These are phyloP conservation scores for Ogataea minuta DNA, from an alignment of 805 yeast genomes.

Conservation along the genomic window DNA sequence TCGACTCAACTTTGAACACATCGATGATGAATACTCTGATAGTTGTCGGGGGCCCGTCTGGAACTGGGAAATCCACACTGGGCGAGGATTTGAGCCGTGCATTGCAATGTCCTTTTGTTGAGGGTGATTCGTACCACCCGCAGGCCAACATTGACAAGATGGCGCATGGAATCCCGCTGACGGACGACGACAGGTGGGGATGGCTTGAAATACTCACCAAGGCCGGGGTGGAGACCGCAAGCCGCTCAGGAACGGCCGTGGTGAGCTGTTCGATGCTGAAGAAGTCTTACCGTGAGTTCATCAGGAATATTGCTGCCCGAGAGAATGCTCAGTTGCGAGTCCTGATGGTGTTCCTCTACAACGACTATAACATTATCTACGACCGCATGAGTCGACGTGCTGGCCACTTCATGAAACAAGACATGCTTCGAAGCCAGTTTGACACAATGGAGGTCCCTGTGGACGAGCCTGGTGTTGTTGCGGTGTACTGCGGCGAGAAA, in stretches of 20 bases:
- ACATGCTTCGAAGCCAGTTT: slow-evolving; percentile 80
- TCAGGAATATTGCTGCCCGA: slow-evolving; percentile 39
- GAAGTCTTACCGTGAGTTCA: slow-evolving; percentile 62
- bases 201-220: slow-evolving; percentile 66
- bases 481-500: slow-evolving; percentile 24
- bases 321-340: slow-evolving; percentile 36
- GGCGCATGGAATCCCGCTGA: slow-evolving; percentile 75
- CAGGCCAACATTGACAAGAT: slow-evolving; percentile 70
- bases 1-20: slow-evolving; percentile 2
- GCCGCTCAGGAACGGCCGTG: slow-evolving; percentile 38
- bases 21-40: slow-evolving; percentile 14
- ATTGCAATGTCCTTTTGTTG: slow-evolving; percentile 59
- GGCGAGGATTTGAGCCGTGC: slow-evolving; percentile 50
- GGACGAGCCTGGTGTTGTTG: slow-evolving; percentile 17
- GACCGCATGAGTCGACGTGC: slow-evolving; percentile 61
- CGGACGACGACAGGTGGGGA: slow-evolving; percentile 89
- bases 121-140: slow-evolving; percentile 86
- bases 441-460: slow-evolving; percentile 70
- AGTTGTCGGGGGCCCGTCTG: slow-evolving; percentile 93
- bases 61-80: slow-evolving; percentile 88
- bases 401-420: slow-evolving; percentile 83
- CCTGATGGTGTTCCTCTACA: slow-evolving; percentile 64
- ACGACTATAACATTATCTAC: slow-evolving; percentile 58
- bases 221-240: slow-evolving; percentile 36
- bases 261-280: slow-evolving; percentile 88